A percentile compares a stretch with the other conserved stretches of the same genome.
Conservation (phyloP, 2,329 filamentous ascomycete species). For the Dactylellina sp. region DNA sequence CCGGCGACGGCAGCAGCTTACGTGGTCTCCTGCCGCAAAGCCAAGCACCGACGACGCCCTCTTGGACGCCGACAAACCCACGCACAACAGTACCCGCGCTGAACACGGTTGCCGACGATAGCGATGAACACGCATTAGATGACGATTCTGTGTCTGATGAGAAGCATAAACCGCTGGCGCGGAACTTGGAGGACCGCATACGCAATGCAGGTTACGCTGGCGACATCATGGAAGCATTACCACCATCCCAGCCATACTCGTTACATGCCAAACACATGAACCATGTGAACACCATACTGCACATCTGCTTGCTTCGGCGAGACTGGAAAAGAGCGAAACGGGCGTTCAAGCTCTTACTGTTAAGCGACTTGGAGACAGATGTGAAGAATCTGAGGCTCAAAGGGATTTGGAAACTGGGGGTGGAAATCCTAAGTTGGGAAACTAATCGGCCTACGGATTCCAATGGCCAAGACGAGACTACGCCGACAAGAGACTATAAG, state of each 20-base stretch:
- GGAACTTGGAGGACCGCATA: slow-evolving; percentile 40
- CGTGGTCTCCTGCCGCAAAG: slow-evolving; percentile 22
- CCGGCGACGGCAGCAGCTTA: slow-evolving; percentile 23
- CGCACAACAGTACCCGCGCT: slow-evolving; percentile 36
- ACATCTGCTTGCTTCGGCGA: slow-evolving; percentile 57
- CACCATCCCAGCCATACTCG: slow-evolving; percentile 39
- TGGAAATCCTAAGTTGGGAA: slow-evolving; percentile 58
- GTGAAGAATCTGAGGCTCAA: slow-evolving; percentile 53
- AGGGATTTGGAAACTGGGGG: slow-evolving; percentile 58
- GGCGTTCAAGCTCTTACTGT: slow-evolving; percentile 58
- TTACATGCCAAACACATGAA: slow-evolving; percentile 57
- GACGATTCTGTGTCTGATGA: slow-evolving; percentile 24
- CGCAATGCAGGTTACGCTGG: slow-evolving; percentile 42
- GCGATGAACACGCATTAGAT: not conserved
- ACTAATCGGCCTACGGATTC: not conserved
- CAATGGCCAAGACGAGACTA: slow-evolving; percentile 4
- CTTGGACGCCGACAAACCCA: slow-evolving; percentile 34
- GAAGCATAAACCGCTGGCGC: slow-evolving; percentile 27
- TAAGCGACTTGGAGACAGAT: slow-evolving; percentile 46
- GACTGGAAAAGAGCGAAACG: slow-evolving; percentile 58
- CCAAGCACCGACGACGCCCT: slow-evolving; percentile 16
- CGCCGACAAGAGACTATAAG: slow-evolving; percentile 17
- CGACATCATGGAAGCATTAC: slow-evolving; percentile 45
- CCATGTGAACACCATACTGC: slow-evolving; percentile 58
- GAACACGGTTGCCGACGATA: slow-evolving; percentile 10